Evolutionary conservation across 225 moss, liverwort and hornwort species (phyloP).

Genomic region (Climacium dendroides): DNA sequence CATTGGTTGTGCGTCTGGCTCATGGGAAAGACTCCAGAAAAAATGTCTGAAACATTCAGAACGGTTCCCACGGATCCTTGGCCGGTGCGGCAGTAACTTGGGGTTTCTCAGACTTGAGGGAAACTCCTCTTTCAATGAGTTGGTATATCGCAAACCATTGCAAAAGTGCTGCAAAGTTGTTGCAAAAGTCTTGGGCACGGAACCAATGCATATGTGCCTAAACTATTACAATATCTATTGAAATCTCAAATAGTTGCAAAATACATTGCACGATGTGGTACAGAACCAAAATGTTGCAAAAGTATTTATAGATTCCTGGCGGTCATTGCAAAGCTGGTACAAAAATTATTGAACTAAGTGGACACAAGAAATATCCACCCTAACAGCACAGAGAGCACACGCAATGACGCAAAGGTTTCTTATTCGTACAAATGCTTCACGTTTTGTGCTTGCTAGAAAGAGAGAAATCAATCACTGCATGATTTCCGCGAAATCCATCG

Average conservation of each 20-base stretch:
- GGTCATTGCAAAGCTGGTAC: background rate
- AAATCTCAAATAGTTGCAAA: background rate
- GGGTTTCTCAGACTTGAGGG: conserved; percentile 43
- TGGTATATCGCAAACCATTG: background rate
- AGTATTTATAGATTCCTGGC: background rate
- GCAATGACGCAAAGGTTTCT: conserved; percentile 11
- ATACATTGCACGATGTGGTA: background rate
- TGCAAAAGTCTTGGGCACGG: background rate
- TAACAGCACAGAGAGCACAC: conserved; percentile 8
- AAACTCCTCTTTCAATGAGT: conserved; percentile 26
- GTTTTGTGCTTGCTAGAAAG: background rate
- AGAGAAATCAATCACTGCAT: background rate
- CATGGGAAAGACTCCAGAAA: conserved; percentile 26
- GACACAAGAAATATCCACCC: conserved; percentile 12
- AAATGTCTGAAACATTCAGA: conserved; percentile 27
- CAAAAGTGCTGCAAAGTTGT: background rate
- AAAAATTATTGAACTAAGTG: background rate
- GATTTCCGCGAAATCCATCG: background rate
- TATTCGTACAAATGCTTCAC: background rate
- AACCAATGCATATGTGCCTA: background rate
- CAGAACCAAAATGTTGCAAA: background rate
- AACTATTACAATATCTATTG: background rate
- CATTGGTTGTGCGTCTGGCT: background rate
- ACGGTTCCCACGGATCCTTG: too few species aligned
- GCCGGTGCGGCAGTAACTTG: background rate